These are phyloP conservation scores for Penicillium sp. DNA, from an alignment of 2,329 filamentous ascomycete species.

Conservation along the genomic window DNA sequence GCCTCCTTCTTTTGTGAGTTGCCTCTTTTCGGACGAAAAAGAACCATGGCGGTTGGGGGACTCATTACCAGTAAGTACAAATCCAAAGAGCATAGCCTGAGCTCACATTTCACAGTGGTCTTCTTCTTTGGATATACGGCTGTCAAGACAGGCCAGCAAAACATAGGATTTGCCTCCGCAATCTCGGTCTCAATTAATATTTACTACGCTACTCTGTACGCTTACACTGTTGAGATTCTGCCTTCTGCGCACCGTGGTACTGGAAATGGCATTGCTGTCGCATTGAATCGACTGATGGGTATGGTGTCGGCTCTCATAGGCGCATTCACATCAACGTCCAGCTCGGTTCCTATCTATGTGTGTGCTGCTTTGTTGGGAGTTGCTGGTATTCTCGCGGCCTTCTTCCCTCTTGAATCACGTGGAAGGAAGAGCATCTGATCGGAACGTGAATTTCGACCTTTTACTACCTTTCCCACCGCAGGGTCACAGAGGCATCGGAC, in stretches of 20 bases:
- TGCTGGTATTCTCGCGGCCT: slow-evolving; percentile 14
- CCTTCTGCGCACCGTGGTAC: slow-evolving; percentile 29
- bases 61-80: slow-evolving; percentile 47
- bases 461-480: too few species aligned
- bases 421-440: not conserved
- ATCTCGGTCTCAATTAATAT: slow-evolving; percentile 68
- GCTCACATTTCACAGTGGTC: slow-evolving; percentile 37
- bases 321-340: slow-evolving; percentile 19
- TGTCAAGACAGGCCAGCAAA: slow-evolving; percentile 60
- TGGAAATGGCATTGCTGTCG: slow-evolving; percentile 26
- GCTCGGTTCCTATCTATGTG: slow-evolving; percentile 26
- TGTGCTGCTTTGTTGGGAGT: slow-evolving; percentile 23
- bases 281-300: slow-evolving; percentile 26
- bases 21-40: slow-evolving; percentile 57
- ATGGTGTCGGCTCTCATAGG: slow-evolving; percentile 25
- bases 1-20: slow-evolving; percentile 65
- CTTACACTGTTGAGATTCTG: slow-evolving; percentile 54
- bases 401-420: slow-evolving; percentile 21
- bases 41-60: slow-evolving; percentile 65
- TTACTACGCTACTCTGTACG: slow-evolving; percentile 66
- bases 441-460: too few species aligned
- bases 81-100: not conserved
- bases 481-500: too few species aligned
- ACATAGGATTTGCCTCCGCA: slow-evolving; percentile 66
- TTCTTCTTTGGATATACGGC: slow-evolving; percentile 75